Conservation (phyloP, 1,284 basidiomycete genomes). For the Pyrrhoderma noxium region DNA sequence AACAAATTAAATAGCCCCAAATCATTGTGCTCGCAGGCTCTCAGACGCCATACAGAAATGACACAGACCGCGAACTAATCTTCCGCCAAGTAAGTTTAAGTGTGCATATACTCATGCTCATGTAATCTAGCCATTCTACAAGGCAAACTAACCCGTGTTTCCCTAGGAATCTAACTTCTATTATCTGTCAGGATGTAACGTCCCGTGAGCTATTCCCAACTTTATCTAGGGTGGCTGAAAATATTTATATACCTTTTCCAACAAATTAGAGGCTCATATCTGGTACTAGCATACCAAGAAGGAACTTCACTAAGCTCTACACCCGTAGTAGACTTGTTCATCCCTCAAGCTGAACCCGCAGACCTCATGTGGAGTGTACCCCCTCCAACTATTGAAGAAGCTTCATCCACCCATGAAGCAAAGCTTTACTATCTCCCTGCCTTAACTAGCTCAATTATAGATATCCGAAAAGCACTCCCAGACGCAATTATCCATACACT, state of each 20-base stretch:
- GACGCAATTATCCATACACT: conserved; percentile 57
- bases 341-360: conserved; percentile 62
- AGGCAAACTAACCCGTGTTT: background rate
- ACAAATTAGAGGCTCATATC: conserved; percentile 45
- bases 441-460: conserved; percentile 45
- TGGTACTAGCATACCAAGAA: conserved; percentile 55
- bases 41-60: conserved; percentile 62
- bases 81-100: conserved; percentile 47
- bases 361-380: conserved; percentile 84
- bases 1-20: conserved; percentile 40
- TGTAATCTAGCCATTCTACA: background rate
- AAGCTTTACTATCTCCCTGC: conserved; percentile 42
- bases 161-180: conserved; percentile 78
- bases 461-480: conserved; percentile 49
- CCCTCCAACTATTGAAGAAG: conserved; percentile 64
- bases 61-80: conserved; percentile 80
- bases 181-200: conserved; percentile 74
- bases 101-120: background rate
- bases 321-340: conserved; percentile 58
- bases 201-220: conserved; percentile 45
- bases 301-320: conserved; percentile 39
- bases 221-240: too few species aligned
- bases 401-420: conserved; percentile 44
- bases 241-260: too few species aligned
- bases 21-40: conserved; percentile 55